Percentiles rank a stretch among this genome's conserved stretches.
These are phyloP conservation scores for Pseudogymnoascus sp. DNA, from an alignment of 2,329 filamentous ascomycete genomes.

Conservation along the genomic window DNA sequence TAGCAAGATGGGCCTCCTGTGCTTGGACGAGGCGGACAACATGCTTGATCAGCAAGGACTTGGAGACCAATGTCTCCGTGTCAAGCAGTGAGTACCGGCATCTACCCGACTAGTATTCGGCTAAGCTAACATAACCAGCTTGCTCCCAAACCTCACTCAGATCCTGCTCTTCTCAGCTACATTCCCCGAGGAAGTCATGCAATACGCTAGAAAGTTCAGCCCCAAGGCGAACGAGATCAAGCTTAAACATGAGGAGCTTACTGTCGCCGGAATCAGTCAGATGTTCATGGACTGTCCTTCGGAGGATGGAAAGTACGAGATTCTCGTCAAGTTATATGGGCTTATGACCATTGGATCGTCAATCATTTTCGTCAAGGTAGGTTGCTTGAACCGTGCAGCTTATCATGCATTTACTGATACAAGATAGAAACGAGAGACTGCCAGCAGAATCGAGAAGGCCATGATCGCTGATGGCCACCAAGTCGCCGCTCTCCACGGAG, in stretches of 20 bases:
- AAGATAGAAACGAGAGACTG: constrained; percentile 70
- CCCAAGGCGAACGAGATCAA: constrained; percentile 81
- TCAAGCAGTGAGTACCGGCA: constrained; percentile 60
- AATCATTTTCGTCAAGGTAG: constrained; percentile 91
- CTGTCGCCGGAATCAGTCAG: constrained; percentile 93
- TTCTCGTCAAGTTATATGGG: constrained; percentile 87
- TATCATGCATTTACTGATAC: background rate
- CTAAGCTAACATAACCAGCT: constrained; percentile 12
- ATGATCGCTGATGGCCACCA: constrained; percentile 88
- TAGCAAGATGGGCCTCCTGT: constrained; percentile 67
- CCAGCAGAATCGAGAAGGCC: constrained; percentile 71
- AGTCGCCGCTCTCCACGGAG: constrained; percentile 82
- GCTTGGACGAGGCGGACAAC: constrained; percentile 95
- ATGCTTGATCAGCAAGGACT: constrained; percentile 96
- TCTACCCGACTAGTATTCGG: background rate
- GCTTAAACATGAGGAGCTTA: constrained; percentile 82
- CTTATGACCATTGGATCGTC: constrained; percentile 95
- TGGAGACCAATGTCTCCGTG: constrained; percentile 87
- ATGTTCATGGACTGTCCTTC: constrained; percentile 90
- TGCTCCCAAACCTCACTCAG: constrained; percentile 69
- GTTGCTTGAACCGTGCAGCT: constrained; percentile 18
- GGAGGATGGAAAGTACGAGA: constrained; percentile 76
- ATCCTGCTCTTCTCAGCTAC: constrained; percentile 94
- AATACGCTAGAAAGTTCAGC: constrained; percentile 76
- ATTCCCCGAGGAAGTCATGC: constrained; percentile 76